Conservation (phyloP, 192 early-diverging fungal genomes). For the Coemansia brasiliensis region DNA sequence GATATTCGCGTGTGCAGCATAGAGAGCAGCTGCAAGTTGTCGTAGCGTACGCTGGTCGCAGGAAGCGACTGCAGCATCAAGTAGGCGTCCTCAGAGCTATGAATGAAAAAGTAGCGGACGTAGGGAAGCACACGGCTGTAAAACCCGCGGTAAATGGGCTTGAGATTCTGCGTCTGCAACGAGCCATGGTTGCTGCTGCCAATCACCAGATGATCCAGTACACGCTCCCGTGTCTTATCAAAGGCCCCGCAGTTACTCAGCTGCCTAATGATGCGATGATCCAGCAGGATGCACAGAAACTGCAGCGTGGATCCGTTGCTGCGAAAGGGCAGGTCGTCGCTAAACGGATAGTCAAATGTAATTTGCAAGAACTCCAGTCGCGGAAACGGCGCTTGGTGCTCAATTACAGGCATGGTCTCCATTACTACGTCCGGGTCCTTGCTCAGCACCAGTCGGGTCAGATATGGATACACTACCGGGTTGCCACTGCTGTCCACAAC, state of each 20-base stretch:
- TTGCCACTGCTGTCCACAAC: background rate
- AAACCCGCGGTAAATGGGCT: background rate
- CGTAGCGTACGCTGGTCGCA: background rate
- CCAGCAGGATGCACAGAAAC: background rate
- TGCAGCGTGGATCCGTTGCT: background rate
- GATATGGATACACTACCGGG: background rate
- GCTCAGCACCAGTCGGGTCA: background rate
- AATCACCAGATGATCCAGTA: background rate
- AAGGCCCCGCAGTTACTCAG: background rate
- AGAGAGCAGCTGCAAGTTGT: background rate
- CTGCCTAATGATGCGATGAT: background rate
- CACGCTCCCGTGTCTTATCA: background rate
- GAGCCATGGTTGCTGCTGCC: background rate
- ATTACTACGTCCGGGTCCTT: background rate
- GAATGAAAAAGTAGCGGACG: constrained; percentile 3
- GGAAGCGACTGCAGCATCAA: background rate
- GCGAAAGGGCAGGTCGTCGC: constrained; percentile 11
- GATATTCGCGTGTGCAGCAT: background rate
- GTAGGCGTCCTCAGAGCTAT: background rate
- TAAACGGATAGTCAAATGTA: constrained; percentile 4
- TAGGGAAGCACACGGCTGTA: background rate
- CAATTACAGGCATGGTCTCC: background rate
- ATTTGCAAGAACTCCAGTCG: background rate
- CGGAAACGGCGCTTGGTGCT: constrained; percentile 5
- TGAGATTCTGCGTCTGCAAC: background rate